Conservation (phyloP, 1,284 basidiomycete genomes). For the Laetiporus sulphureus region DNA sequence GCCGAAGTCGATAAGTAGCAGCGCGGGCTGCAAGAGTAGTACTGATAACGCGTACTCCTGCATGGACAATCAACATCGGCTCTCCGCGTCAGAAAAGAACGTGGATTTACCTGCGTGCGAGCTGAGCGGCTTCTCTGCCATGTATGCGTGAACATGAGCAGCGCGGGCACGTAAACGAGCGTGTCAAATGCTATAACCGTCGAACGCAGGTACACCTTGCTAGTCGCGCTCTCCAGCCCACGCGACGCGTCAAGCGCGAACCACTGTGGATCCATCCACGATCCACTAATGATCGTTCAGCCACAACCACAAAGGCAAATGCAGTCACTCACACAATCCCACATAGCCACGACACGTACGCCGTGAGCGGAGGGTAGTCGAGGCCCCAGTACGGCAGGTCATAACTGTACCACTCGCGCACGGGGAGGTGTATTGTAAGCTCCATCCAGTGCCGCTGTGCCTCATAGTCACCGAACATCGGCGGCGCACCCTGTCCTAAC, state of each 20-base stretch:
- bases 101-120: conserved; percentile 60
- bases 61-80: neutral
- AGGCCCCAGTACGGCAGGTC: conserved; percentile 89
- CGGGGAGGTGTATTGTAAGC: conserved; percentile 70
- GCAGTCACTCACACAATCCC: conserved; percentile 41
- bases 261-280: conserved; percentile 65
- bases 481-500: conserved; percentile 62
- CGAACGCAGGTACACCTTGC: conserved; percentile 76
- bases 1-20: conserved; percentile 84
- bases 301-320: neutral
- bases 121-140: conserved; percentile 65
- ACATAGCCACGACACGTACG: conserved; percentile 79
- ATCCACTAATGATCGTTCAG: conserved; percentile 39
- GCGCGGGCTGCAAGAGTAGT: conserved; percentile 76
- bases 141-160: conserved; percentile 52
- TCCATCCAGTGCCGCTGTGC: conserved; percentile 96
- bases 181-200: conserved; percentile 70
- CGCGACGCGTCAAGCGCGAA: conserved; percentile 70
- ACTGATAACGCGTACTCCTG: conserved; percentile 71
- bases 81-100: conserved; percentile 1
- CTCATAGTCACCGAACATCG: conserved; percentile 90
- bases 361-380: conserved; percentile 90
- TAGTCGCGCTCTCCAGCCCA: conserved; percentile 65
- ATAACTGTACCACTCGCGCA: conserved; percentile 79
- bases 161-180: conserved; percentile 71